Base-by-base conservation (phyloP, 2,329 filamentous ascomycete genomes). In the Diaporthe vexans region DNA sequence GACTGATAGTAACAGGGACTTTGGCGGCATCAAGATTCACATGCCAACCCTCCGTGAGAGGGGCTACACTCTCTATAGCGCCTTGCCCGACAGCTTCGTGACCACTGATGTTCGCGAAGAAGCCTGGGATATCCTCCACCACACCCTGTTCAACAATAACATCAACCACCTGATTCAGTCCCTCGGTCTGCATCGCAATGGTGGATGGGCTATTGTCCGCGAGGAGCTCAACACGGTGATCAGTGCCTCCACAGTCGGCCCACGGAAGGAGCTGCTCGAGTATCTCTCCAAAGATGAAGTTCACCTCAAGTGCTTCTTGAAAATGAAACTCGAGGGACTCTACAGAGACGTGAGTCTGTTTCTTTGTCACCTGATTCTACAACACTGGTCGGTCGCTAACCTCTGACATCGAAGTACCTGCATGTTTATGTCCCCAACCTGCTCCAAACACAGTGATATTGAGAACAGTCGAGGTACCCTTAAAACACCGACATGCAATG, bases 1-100 rank as follows among this genome's bases (percentile, higher is more conserved):
- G 5, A 19, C 48, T 26, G 4, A 7, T 13, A 2, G 1, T 8
- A 9, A 21, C 48, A 68, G 63, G 15, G 63, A 68, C n/a, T 68
- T 68, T 21, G 63, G 63, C n/a, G 63, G 63, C 33, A 68, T 68
- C n/a, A 68, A 68, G 13, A 68, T 68, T 35, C 63, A 68, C 48
- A 68, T 68, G 63, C 63, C 63, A 19, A 68, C 63, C 29, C 63
- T 68, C 10, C 63, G 48, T 15, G 48, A 68, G 21, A 68, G 63
- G 15, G 63, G 63, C 33, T 54, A 68, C 35, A 68, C 46, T 5
- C 63, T 68, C 10, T 40, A 68, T 33, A 68, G 63, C n/a, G 63
- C 63, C 48, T 15, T 68, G 33, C 63, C 63, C 21, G 63, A 68
- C 35, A 68, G 63, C 48, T 68, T 68, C 8, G 63, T 68, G 33